Conservation (phyloP, 192 early-diverging fungal genomes). For the Allomyces arbusculus region DNA sequence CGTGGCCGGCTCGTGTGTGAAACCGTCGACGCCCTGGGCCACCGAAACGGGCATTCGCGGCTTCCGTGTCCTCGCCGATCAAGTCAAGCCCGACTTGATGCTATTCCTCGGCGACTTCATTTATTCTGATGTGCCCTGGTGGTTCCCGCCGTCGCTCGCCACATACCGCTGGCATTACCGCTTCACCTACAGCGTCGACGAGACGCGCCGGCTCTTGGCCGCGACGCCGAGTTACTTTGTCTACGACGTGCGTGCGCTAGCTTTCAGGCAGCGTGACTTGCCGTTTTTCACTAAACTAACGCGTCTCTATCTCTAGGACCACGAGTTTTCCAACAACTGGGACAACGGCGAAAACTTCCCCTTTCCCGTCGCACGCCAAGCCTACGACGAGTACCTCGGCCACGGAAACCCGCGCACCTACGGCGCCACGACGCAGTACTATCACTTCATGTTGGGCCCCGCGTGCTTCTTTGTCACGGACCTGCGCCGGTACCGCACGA, state of each 20-base stretch:
- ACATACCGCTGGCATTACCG: conserved; percentile 24
- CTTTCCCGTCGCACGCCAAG: conserved; percentile 17
- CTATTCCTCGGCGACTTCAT: conserved; percentile 33
- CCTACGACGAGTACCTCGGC: conserved; percentile 25
- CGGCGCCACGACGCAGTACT: conserved; percentile 8
- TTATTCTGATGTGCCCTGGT: conserved; percentile 24
- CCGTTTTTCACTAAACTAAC: too few species aligned
- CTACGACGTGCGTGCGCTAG: conserved; percentile 16
- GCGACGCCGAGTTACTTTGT: conserved; percentile 20
- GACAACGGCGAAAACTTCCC: conserved; percentile 12
- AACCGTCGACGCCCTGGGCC: conserved; percentile 21
- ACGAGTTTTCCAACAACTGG: conserved; percentile 32
- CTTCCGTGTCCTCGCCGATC: conserved; percentile 10
- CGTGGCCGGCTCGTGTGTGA: conserved; percentile 25
- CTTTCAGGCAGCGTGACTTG: too few species aligned
- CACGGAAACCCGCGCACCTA: conserved; percentile 9
- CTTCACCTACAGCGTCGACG: conserved; percentile 16
- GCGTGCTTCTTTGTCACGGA: conserved; percentile 25
- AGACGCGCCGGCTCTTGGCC: conserved; percentile 12
- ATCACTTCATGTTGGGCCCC: conserved; percentile 21
- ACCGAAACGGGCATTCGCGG: conserved; percentile 15
- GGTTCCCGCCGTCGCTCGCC: conserved; percentile 13
- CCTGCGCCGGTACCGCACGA: conserved; percentile 26
- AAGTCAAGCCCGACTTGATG: conserved; percentile 5
- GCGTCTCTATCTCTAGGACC: too few species aligned